Evolutionary conservation across 148 eudicot genomes (phyloP).

Genomic region (Dianthus caryophyllus): DNA sequence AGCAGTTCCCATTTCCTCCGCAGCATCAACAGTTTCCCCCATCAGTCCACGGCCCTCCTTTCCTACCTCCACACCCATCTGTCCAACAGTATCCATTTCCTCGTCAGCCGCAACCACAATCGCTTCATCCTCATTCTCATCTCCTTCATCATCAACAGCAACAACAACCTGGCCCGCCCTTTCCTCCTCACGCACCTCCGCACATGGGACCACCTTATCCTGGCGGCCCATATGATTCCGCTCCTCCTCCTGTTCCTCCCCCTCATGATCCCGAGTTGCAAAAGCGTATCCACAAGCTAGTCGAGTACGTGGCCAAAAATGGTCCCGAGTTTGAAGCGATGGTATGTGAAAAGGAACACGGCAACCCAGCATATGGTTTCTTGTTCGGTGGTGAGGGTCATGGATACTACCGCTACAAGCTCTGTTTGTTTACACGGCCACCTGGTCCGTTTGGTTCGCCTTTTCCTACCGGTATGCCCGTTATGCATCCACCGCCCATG

Average conservation of each 20-base stretch:
- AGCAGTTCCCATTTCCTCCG: conserved; percentile 76
- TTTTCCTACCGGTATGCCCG: conserved; percentile 55
- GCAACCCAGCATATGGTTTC: conserved; percentile 80
- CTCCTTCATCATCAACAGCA: conserved; percentile 68
- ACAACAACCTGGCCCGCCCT: conserved; percentile 61
- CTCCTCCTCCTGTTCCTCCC: conserved; percentile 72
- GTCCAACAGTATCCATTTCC: conserved; percentile 72
- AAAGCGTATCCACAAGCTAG: conserved; percentile 84
- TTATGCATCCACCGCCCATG: conserved; percentile 61
- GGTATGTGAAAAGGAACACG: conserved; percentile 80
- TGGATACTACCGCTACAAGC: conserved; percentile 83
- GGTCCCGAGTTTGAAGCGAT: conserved; percentile 95
- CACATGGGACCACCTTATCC: conserved; percentile 58
- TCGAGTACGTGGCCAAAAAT: conserved; percentile 78
- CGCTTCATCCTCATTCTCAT: conserved; percentile 66
- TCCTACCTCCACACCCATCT: conserved; percentile 71
- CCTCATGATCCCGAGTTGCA: conserved; percentile 89
- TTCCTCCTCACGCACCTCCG: conserved; percentile 71
- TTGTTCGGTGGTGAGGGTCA: conserved; percentile 95
- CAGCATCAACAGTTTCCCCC: conserved; percentile 85
- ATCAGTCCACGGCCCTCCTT: conserved; percentile 74
- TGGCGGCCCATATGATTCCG: conserved; percentile 69
- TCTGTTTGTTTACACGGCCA: conserved; percentile 59
- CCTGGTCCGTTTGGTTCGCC: conserved; percentile 63
- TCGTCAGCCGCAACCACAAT: conserved; percentile 64